A percentile compares a stretch with the other conserved stretches of the same genome.
phyloP scores from a whole-genome alignment of 2,329 filamentous ascomycete species.

The Cladosporium sp. region DNA sequence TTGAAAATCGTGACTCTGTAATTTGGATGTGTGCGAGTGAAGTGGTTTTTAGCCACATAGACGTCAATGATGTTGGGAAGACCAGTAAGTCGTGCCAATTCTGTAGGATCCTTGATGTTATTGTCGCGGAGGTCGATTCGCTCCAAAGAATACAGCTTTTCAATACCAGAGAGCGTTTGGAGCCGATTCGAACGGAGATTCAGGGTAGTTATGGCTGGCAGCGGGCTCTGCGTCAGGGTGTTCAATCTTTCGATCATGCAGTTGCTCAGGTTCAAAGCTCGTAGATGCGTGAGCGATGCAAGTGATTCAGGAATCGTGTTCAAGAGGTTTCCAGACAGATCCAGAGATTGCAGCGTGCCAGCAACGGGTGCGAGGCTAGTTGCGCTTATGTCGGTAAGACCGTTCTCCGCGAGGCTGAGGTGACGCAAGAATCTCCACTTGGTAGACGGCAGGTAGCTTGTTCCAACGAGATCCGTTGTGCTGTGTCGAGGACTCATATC shows the following conservation, averaged over 20 bases:
- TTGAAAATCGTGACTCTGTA: conserved; percentile 94
- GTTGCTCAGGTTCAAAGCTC: conserved; percentile 87
- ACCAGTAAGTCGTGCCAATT: conserved; percentile 81
- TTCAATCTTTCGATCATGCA: conserved; percentile 97
- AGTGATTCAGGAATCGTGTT: conserved; percentile 91
- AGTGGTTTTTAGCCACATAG: conserved; percentile 89
- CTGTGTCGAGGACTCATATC: conserved; percentile 59
- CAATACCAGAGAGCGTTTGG: conserved; percentile 80
- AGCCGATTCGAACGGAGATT: conserved; percentile 89
- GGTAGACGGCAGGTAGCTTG: conserved; percentile 69
- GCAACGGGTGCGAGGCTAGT: conserved; percentile 75
- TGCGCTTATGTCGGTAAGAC: conserved; percentile 72
- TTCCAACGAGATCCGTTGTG: conserved; percentile 69
- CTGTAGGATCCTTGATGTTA: conserved; percentile 80
- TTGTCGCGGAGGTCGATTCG: conserved; percentile 90
- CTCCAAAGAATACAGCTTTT: conserved; percentile 83
- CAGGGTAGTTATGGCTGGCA: conserved; percentile 88
- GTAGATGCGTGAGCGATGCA: conserved; percentile 77
- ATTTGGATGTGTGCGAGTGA: conserved; percentile 77
- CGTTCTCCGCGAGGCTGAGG: conserved; percentile 87
- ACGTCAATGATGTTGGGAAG: conserved; percentile 90
- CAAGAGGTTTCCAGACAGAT: conserved; percentile 89
- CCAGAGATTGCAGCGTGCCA: conserved; percentile 84
- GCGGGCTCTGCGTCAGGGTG: conserved; percentile 76
- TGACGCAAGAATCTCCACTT: conserved; percentile 97